Conservation (phyloP, 2,329 filamentous ascomycete species). For the Cladorrhinum sp. region DNA sequence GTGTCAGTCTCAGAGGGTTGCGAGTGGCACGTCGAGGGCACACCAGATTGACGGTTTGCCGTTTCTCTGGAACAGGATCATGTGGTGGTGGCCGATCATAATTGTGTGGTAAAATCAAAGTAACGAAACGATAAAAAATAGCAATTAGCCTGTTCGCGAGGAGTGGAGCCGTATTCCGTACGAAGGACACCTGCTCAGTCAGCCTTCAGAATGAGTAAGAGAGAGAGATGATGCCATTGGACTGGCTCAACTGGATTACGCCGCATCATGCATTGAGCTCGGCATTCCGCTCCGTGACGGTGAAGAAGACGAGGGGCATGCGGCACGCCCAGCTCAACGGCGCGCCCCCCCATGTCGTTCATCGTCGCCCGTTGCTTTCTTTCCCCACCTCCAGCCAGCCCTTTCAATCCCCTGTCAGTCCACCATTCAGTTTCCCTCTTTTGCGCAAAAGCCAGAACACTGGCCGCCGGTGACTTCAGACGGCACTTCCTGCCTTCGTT, state of each 20-base stretch:
- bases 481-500: slow-evolving; percentile 21
- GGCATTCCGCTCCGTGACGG: slow-evolving; percentile 28
- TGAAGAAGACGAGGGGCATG: slow-evolving; percentile 9
- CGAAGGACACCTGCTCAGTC: neutral
- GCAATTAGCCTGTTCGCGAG: slow-evolving; percentile 31
- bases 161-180: slow-evolving; percentile 12
- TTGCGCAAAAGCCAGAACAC: neutral
- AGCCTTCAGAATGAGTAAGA: neutral
- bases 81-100: slow-evolving; percentile 10
- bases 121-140: slow-evolving; percentile 11
- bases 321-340: slow-evolving; percentile 15
- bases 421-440: slow-evolving; percentile 6
- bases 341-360: slow-evolving; percentile 3
- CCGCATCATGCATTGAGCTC: slow-evolving; percentile 22
- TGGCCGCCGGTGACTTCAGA: neutral
- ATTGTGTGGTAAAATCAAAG: slow-evolving; percentile 24
- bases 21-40: slow-evolving; percentile 19
- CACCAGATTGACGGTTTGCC: slow-evolving; percentile 21
- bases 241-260: slow-evolving; percentile 9
- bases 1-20: slow-evolving; percentile 13
- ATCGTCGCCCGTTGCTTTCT: neutral
- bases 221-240: slow-evolving; percentile 19
- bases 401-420: neutral
- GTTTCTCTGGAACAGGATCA: slow-evolving; percentile 17
- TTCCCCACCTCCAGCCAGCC: slow-evolving; percentile 2